These are phyloP conservation scores for Debaryomyces maramus DNA, from an alignment of 805 yeast genomes.

Conservation along the genomic window DNA sequence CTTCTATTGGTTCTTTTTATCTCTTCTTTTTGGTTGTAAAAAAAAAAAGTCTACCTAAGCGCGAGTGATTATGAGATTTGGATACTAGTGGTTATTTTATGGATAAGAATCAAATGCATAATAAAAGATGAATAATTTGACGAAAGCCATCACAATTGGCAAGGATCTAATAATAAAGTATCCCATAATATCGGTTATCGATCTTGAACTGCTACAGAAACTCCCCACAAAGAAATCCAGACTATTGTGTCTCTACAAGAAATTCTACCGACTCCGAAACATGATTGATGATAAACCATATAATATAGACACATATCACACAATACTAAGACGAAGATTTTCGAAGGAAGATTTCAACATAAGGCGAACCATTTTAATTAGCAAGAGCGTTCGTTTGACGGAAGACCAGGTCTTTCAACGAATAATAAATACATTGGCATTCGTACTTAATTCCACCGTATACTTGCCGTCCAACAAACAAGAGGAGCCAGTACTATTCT, in stretches of 20 bases:
- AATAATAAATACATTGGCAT: constrained; percentile 26
- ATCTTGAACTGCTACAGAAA: neutral
- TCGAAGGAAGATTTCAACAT: constrained; percentile 16
- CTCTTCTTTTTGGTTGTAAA: constrained; percentile 10
- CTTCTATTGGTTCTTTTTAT: neutral
- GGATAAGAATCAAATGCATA: too few relatives aligned
- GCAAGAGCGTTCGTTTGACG: constrained; percentile 5
- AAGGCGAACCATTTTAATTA: constrained; percentile 15
- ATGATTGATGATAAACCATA: constrained; percentile 17
- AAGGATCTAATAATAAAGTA: constrained; percentile 4
- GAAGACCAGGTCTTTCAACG: constrained; percentile 19
- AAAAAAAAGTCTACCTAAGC: too few relatives aligned
- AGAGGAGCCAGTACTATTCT: constrained; percentile 15
- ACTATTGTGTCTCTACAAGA: constrained; percentile 27
- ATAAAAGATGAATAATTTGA: constrained; percentile 2
- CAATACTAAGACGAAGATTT: constrained; percentile 28
- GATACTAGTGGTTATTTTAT: too few relatives aligned
- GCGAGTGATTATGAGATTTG: too few relatives aligned
- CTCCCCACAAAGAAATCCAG: constrained; percentile 12
- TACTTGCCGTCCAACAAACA: constrained; percentile 5
- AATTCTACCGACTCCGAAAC: constrained; percentile 31
- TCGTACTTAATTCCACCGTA: constrained; percentile 34
- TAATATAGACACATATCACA: constrained; percentile 15
- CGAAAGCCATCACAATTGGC: constrained; percentile 2
- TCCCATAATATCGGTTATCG: constrained; percentile 3